A percentile compares a stretch with the other conserved stretches of the same genome.
Conservation (phyloP, 192 early-diverging fungal species). For the Linderina pennispora region DNA sequence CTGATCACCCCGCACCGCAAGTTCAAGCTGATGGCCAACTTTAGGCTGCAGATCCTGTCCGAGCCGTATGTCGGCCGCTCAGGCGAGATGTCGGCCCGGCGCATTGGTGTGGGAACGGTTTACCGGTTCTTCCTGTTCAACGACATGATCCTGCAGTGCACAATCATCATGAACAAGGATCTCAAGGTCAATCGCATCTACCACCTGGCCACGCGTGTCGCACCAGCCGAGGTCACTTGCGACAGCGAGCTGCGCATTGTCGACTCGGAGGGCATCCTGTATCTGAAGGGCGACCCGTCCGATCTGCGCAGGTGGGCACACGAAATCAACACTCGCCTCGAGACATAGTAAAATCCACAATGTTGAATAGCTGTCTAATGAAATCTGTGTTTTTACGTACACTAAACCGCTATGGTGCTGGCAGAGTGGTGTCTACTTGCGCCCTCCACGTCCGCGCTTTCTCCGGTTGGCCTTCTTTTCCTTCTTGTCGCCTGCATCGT, state of each 20-base stretch:
- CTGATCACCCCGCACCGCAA: conserved; percentile 50
- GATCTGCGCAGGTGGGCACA: conserved; percentile 34
- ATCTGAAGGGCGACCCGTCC: conserved; percentile 24
- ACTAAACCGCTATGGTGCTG: too few relatives aligned
- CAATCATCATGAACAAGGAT: conserved; percentile 34
- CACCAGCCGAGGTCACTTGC: conserved; percentile 26
- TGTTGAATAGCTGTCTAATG: too few relatives aligned
- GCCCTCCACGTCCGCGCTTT: conserved; percentile 37
- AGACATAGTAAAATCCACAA: too few relatives aligned
- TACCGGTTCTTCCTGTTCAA: conserved; percentile 63
- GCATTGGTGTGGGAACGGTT: conserved; percentile 24
- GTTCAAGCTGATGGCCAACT: conserved; percentile 49
- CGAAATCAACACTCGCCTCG: conserved; percentile 41
- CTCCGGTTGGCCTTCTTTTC: conserved; percentile 33
- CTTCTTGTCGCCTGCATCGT: conserved; percentile 1
- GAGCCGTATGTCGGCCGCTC: conserved; percentile 6
- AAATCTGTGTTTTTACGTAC: too few relatives aligned
- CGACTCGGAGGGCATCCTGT: conserved; percentile 28
- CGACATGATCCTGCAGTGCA: conserved; percentile 61
- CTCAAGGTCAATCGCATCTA: conserved; percentile 25
- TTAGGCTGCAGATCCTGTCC: conserved; percentile 28
- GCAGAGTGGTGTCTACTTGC: too few relatives aligned
- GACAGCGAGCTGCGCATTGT: conserved; percentile 40
- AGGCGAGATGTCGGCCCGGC: conserved; percentile 13
- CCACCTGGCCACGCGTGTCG: conserved; percentile 21